These are phyloP conservation scores for Zymoseptoria pseudotritici DNA, from an alignment of 2,329 filamentous ascomycete genomes.

Conservation along the genomic window DNA sequence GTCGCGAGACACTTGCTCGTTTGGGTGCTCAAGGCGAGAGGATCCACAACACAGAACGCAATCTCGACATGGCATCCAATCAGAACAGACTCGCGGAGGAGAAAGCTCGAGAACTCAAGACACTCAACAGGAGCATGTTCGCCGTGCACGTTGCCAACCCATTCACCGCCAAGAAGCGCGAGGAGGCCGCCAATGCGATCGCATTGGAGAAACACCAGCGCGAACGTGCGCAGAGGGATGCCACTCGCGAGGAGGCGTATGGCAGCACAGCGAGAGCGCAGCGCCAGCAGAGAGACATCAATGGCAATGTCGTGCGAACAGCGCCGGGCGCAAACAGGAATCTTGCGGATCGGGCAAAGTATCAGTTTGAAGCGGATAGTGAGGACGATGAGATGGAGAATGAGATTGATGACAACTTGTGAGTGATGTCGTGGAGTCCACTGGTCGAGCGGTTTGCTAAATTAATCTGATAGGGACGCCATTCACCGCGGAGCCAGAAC, in stretches of 20 bases:
- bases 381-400: slow-evolving; percentile 57
- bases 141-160: slow-evolving; percentile 44
- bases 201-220: slow-evolving; percentile 58
- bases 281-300: slow-evolving; percentile 50
- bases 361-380: slow-evolving; percentile 70
- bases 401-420: slow-evolving; percentile 35
- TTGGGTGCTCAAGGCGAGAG: slow-evolving; percentile 73
- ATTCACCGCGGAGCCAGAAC: slow-evolving; percentile 56
- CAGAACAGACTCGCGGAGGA: slow-evolving; percentile 71
- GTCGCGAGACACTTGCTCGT: slow-evolving; percentile 62
- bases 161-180: slow-evolving; percentile 60
- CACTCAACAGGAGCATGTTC: slow-evolving; percentile 84
- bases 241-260: slow-evolving; percentile 49
- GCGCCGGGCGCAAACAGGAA: slow-evolving; percentile 44
- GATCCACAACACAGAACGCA: slow-evolving; percentile 73
- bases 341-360: slow-evolving; percentile 61
- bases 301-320: slow-evolving; percentile 40
- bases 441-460: slow-evolving; percentile 1
- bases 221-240: slow-evolving; percentile 51
- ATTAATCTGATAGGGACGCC: slow-evolving; percentile 35
- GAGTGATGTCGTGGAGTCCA: slow-evolving; percentile 6
- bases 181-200: slow-evolving; percentile 54
- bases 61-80: slow-evolving; percentile 66
- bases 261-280: slow-evolving; percentile 52
- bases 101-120: slow-evolving; percentile 75